Evolutionary conservation across 257 asterid species (phyloP), one percentile per base, ranked within the genome.

Genomic region (Solanum bulbocastanum): DNA sequence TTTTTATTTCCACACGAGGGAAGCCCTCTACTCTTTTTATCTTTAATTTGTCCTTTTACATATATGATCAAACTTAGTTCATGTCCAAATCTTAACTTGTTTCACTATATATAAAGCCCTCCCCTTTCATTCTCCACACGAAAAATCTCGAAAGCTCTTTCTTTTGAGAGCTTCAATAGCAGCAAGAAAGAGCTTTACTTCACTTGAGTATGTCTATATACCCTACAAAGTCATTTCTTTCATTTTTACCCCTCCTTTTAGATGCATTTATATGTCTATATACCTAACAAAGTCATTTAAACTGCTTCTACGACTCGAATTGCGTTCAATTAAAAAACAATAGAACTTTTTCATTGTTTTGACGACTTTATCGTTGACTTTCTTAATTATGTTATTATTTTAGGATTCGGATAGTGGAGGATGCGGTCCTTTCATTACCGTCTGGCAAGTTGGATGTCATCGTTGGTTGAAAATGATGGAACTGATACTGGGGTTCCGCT

Each of bases 151-250:
- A 27, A 30, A 23, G 22, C 42, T 78, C 56, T 76, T 84, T 83
- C 83, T 37, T 85, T 72, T 90, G 83, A 89, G 18, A 86, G 39
- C 46, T 88, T 89, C 74, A 88, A 85, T 81, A 88, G 69, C 79
- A 62, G 15, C 18, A 87, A 30, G 37, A 9, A 69, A 69, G 76
- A 15, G 10, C 10, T 62, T 62, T 27, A 33, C 73, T 30, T 27
- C 10, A 27, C 40, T 71, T 32, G 40, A 32, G 12, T 71, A 7
- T 7, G 33, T 25, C 5, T 10, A 65, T 2, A 32, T 8, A 15
- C 23, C 10, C n/a, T 15, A 30, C 13, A 32, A 32, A 32, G 40
- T 71, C 78, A 7, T 71, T 68, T 15, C 74, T 5, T 30, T 68
- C 16, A 25, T 25, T 30, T 27, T 15, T 7, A 0, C 16, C 8